Percentiles rank a stretch among this genome's conserved stretches.
These are phyloP conservation scores for Echium plantagineum DNA, from an alignment of 257 asterid species.

Conservation along the genomic window DNA sequence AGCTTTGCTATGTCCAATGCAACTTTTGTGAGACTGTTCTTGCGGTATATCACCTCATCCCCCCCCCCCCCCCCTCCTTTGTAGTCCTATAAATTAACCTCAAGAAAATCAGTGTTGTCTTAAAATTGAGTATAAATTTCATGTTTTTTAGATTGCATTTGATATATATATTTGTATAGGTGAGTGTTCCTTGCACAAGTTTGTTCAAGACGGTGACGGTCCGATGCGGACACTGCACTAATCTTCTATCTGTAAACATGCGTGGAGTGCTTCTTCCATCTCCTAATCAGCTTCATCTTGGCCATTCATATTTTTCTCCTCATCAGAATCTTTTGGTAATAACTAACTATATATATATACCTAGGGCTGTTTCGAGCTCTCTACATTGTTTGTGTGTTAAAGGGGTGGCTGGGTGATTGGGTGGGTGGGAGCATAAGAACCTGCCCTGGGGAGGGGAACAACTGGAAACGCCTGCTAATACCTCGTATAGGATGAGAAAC, in stretches of 20 bases:
- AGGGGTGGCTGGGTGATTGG: too few relatives aligned
- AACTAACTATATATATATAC: background rate
- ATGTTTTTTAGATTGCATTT: too few relatives aligned
- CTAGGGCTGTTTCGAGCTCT: background rate
- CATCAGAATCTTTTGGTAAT: conserved; percentile 27
- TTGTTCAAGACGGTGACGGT: conserved; percentile 36
- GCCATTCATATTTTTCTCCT: conserved; percentile 20
- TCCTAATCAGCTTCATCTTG: conserved; percentile 17
- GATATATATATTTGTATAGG: conserved; percentile 13
- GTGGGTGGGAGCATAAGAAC: too few relatives aligned
- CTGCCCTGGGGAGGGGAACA: too few relatives aligned
- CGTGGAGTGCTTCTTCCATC: conserved; percentile 22
- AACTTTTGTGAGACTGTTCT: conserved; percentile 37
- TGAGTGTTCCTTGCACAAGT: conserved; percentile 35
- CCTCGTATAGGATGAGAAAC: too few relatives aligned
- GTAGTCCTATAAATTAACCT: too few relatives aligned
- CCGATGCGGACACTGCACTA: conserved; percentile 37
- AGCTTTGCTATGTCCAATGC: conserved; percentile 41
- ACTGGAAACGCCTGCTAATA: too few relatives aligned
- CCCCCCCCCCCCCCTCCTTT: background rate
- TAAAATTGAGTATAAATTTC: too few relatives aligned
- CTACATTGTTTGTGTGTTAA: too few relatives aligned
- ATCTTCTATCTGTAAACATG: conserved; percentile 32
- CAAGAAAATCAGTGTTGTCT: too few relatives aligned
- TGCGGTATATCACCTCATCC: conserved; percentile 17